Base-by-base conservation (phyloP, 345 rosid genomes). In the Brassica carinata region DNA sequence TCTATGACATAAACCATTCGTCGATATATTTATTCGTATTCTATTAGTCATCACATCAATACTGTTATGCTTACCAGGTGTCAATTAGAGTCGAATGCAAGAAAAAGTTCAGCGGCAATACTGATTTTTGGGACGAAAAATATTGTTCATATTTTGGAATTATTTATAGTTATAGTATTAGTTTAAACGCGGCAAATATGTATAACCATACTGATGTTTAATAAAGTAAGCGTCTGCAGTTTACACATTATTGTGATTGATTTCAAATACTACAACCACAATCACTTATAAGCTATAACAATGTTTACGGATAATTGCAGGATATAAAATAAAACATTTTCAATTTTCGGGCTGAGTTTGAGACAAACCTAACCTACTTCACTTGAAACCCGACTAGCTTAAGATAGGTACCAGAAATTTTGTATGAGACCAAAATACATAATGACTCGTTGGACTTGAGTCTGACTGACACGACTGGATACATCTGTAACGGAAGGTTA, bases 1-100 rank as follows among this genome's bases (percentile, higher is more conserved):
- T 68, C 7, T 51, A 48, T 68, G 78, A 59, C 83, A 45, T 18
- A 55, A 79, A 43, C 8, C 51, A 40, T 79, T 79, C 77, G 23
- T 23, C 64, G 8, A 73, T 40, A 38, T 72, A 38, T 65, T 58
- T 30, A 67, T 79, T 73, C 78, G 14, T 67, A 73, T 73, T 73
- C 82, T 58, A 27, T 58, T 72, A 53, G 2, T 38, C 72, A 13
- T 65, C 33, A 57, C 67, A 13, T 71, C 66, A 5, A n/a, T 71
- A 64, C 29, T 77, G 51, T 31, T 62, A 9, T 9, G 64, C 48
- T 19, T 71, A 51, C 26, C n/a, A 17, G 15, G 66, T 71, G 75
- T 57, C 76, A 23, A 17, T 55, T 71, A 43, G 64, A 26, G 59
- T 57, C 30, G 67, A 38, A 8, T 26, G 67, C 23, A 14, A 68